Evolutionary conservation across 2,329 filamentous ascomycete species (phyloP).

Genomic region (Neonectria hederae): DNA sequence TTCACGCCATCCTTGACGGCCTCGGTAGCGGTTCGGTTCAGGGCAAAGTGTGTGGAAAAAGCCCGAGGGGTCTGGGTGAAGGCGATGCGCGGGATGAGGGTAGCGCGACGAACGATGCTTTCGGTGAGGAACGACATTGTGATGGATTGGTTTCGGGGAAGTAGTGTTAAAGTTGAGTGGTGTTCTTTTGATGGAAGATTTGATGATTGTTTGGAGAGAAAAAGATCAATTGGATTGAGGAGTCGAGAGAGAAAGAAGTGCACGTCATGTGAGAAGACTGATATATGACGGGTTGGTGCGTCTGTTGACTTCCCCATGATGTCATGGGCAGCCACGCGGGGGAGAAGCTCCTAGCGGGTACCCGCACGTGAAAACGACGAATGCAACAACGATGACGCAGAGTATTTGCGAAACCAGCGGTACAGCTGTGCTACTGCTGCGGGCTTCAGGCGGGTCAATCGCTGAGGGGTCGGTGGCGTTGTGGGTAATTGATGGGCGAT

Average conservation of each 20-base stretch:
- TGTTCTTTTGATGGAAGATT: background rate
- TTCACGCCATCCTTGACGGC: slow-evolving; percentile 68
- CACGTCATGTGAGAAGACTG: slow-evolving; percentile 12
- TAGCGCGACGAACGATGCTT: slow-evolving; percentile 55
- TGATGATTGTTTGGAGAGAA: background rate
- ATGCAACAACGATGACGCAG: slow-evolving; percentile 42
- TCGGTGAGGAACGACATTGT: slow-evolving; percentile 65
- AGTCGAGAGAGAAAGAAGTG: no score
- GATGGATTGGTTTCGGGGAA: slow-evolving; percentile 4
- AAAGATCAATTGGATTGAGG: slow-evolving; percentile 26
- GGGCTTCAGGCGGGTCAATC: background rate
- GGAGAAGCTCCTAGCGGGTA: slow-evolving; percentile 31
- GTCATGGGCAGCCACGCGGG: slow-evolving; percentile 37
- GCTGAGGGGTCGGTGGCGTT: slow-evolving; percentile 3
- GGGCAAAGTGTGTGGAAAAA: slow-evolving; percentile 59
- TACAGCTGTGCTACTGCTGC: background rate
- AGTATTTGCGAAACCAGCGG: slow-evolving; percentile 23
- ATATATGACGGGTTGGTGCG: slow-evolving; percentile 34
- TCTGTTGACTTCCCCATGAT: slow-evolving; percentile 38
- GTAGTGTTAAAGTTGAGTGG: background rate
- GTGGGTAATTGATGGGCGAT: slow-evolving; percentile 6
- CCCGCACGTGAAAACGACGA: slow-evolving; percentile 33
- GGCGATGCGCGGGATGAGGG: slow-evolving; percentile 50
- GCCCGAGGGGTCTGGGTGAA: slow-evolving; percentile 54
- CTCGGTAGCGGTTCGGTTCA: slow-evolving; percentile 62